Percentiles rank a stretch among this genome's conserved stretches.
These are phyloP conservation scores for Pittosporum tobira DNA, from an alignment of 129 eudicot genomes.

Conservation along the genomic window DNA sequence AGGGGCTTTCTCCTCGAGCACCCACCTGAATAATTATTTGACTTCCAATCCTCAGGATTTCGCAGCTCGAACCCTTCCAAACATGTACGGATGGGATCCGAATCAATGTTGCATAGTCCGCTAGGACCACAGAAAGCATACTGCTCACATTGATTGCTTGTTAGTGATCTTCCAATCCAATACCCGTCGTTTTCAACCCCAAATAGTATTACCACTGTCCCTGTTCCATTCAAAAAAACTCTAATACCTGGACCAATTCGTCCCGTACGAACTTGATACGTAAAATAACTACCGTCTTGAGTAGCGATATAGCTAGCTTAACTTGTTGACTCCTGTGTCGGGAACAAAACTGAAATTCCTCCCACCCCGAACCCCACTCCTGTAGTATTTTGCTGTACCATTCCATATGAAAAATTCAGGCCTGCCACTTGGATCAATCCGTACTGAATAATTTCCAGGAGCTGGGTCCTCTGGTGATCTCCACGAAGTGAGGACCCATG, in stretches of 20 bases:
- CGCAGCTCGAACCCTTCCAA: background rate
- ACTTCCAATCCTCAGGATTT: background rate
- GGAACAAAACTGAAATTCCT: background rate
- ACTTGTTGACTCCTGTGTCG: background rate
- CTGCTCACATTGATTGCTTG: background rate
- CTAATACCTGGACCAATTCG: no score
- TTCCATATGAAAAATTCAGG: constrained; percentile 3
- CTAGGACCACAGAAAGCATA: background rate
- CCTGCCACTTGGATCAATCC: constrained; percentile 2
- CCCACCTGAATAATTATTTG: background rate
- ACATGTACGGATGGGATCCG: background rate
- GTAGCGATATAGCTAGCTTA: background rate
- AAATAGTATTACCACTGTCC: no score
- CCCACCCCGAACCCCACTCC: background rate
- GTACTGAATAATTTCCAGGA: background rate
- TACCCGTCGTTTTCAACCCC: background rate
- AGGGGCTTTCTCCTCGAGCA: background rate
- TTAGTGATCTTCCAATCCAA: fast-evolving
- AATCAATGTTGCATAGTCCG: background rate
- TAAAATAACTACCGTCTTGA: background rate
- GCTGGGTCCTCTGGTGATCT: constrained; percentile 3
- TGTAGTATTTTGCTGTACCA: background rate
- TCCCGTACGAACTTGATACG: background rate
- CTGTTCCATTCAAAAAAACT: background rate
- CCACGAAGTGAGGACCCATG: constrained; percentile 1